Evolutionary conservation across 768 basidiomycete species (phyloP), one percentile per base, ranked within the genome.

Genomic region (Phlebiopsis flavidoalba): DNA sequence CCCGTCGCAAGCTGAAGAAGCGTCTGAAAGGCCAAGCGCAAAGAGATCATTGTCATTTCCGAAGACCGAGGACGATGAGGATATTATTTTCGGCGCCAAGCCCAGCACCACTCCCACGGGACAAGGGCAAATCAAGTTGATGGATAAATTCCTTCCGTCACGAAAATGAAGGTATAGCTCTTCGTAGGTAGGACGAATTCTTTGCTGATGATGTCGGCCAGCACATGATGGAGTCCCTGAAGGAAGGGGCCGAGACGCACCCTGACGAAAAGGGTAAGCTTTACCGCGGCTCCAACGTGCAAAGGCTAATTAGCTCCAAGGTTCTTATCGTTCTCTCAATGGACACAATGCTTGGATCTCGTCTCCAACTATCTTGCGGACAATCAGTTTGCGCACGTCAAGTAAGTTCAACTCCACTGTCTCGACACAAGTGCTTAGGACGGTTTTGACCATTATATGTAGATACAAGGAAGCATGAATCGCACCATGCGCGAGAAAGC

Each of bases 291-390:
- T 31, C 26, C 26, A 31, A 31, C 26, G 26, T 31, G 26, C 26
- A 31, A 31, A 15, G 45, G 19, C 36, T 12, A 31, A 31, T 31
- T 31, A 31, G 26, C 6, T 31, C 26, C 6, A 59, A 88, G 83
- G 79, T 80, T 50, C 69, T 93, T 54, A 73, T 91, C 60, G 78
- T 90, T n/a, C 59, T 89, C 87, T 0, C 86, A 88, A 69, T 91
- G 89, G 84, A 87, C 86, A 0, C 71, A 76, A 6, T 87, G 83
- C 59, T 76, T 93, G 40, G 76, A 80, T 10, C 76, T 91, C 4
- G 80, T 86, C n/a, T 86, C 82, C 0, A 72, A 81, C 53, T 87
- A 86, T 66, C 75, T 92, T n/a, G 70, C 72, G 0, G 79, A 82
- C 65, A 73, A 79, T 21, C 75, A 75, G 1, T 77, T 87, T 51